Base-by-base conservation (phyloP, 2,329 filamentous ascomycete species). In the Hymenoscyphus scutula region DNA sequence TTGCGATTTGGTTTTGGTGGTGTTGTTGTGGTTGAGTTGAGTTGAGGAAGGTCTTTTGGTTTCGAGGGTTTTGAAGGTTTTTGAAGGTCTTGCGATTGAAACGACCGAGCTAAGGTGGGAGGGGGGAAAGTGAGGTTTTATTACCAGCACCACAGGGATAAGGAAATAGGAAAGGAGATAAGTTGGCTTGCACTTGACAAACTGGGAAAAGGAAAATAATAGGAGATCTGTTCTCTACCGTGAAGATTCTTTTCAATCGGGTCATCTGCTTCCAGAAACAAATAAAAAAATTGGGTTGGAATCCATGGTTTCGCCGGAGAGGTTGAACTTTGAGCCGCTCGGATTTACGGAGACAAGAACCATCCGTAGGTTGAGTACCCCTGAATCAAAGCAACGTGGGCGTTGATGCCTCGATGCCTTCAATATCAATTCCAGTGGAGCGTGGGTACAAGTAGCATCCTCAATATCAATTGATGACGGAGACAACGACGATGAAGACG, bases 1-100 rank as follows among this genome's bases (percentile, higher is more conserved):
- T 45, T 63, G 63, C 60, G 48, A 32, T 59, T 56, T 37, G 25
- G 17, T 54, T 54, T 48, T 25, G 41, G n/a, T 4, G 41, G n/a
- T 41, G 2, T 41, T 41, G 41, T 11, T 30, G 29, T 5, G 29
- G 29, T 30, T 4, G 29, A 30, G 32, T 34, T 11, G 10, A 34
- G 32, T 8, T 34, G 32, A 34, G 4, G 32, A 13, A 13, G 32
- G 32, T 34, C 13, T 48, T n/a, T n/a, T n/a, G n/a, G n/a, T n/a
- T n/a, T n/a, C n/a, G n/a, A n/a, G 41, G 23, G n/a, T n/a, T 23
- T 6, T 23, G n/a, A 23, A n/a, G n/a, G n/a, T n/a, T 41, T 41
- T 41, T 23, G 10, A 6, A 7, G 41, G n/a, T 11, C 10, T 48
- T 48, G 41, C 19, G 19, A 17, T 34, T 41, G 5, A 41, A 7